A percentile compares a stretch with the other conserved stretches of the same genome.
Conservation (phyloP, 2,329 filamentous ascomycete genomes). For the Leptographium lundbergii region DNA sequence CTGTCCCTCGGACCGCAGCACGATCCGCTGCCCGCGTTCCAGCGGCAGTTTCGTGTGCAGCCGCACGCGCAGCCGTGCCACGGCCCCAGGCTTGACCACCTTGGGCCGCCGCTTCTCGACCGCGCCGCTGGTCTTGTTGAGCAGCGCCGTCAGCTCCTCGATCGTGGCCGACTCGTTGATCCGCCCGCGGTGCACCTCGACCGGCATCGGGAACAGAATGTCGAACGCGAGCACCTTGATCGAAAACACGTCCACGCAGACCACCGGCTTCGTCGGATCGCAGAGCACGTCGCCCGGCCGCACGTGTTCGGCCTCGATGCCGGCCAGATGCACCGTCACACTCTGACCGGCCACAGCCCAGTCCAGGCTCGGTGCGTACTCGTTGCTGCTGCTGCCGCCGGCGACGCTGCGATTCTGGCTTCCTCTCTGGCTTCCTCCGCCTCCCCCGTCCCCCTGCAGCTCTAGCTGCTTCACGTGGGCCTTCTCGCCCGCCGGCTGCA, state of each 20-base stretch:
- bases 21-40: constrained; percentile 67
- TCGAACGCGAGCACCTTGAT: constrained; percentile 84
- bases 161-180: constrained; percentile 70
- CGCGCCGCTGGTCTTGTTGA: constrained; percentile 71
- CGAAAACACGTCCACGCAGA: constrained; percentile 60
- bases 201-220: constrained; percentile 72
- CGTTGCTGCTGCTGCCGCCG: constrained; percentile 30
- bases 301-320: constrained; percentile 76
- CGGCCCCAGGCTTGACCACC: constrained; percentile 65
- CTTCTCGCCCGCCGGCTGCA: constrained; percentile 70
- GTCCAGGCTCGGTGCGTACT: constrained; percentile 31
- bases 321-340: constrained; percentile 66
- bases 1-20: constrained; percentile 66
- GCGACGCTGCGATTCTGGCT: no score
- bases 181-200: constrained; percentile 80
- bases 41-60: constrained; percentile 63
- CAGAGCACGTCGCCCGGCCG: constrained; percentile 81
- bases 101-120: constrained; percentile 71
- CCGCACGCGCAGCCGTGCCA: constrained; percentile 67
- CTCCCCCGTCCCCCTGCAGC: constrained; percentile 17
- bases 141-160: constrained; percentile 52
- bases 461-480: constrained; percentile 74
- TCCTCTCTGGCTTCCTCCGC: neutral
- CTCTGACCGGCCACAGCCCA: constrained; percentile 61
- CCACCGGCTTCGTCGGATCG: constrained; percentile 51